These are phyloP conservation scores for Eucalyptus marginata DNA, from an alignment of 345 rosid genomes.

Conservation along the genomic window DNA sequence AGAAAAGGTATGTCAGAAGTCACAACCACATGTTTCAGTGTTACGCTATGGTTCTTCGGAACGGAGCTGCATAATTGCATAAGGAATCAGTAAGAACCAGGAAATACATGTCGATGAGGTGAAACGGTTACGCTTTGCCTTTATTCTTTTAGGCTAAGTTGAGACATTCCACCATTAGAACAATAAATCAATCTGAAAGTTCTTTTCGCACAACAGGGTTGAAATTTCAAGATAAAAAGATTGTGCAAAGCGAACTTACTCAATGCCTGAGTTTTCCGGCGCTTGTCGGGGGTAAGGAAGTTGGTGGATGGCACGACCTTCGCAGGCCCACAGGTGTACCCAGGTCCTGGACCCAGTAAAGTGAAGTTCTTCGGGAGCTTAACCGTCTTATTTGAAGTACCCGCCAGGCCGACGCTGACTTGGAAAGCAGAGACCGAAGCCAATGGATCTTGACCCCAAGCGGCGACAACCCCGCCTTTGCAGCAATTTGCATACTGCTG, in stretches of 20 bases:
- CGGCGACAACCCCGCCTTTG: constrained; percentile 74
- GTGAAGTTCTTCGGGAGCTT: constrained; percentile 87
- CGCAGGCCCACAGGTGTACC: constrained; percentile 88
- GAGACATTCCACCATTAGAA: not conserved
- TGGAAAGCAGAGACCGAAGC: constrained; percentile 66
- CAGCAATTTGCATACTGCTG: constrained; percentile 76
- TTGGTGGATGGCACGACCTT: constrained; percentile 52
- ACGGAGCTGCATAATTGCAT: not conserved
- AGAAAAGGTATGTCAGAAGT: not conserved
- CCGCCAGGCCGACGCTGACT: constrained; percentile 59
- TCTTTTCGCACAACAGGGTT: not conserved
- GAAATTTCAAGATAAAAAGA: not conserved
- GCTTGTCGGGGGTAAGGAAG: constrained; percentile 52
- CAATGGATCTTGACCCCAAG: constrained; percentile 82
- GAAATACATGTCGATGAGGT: not conserved
- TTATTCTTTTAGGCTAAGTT: not conserved
- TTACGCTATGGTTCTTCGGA: not conserved
- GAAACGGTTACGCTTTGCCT: not conserved
- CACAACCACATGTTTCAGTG: not conserved
- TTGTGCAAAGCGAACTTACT: constrained; percentile 26
- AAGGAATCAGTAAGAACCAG: not conserved
- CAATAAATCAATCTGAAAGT: not conserved
- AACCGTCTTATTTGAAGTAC: constrained; percentile 76
- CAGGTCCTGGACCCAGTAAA: constrained; percentile 70
- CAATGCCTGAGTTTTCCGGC: constrained; percentile 68